Evolutionary conservation across 1,284 basidiomycete species (phyloP), one percentile per base, ranked within the genome.

Genomic region (Clitocybe nebularis): DNA sequence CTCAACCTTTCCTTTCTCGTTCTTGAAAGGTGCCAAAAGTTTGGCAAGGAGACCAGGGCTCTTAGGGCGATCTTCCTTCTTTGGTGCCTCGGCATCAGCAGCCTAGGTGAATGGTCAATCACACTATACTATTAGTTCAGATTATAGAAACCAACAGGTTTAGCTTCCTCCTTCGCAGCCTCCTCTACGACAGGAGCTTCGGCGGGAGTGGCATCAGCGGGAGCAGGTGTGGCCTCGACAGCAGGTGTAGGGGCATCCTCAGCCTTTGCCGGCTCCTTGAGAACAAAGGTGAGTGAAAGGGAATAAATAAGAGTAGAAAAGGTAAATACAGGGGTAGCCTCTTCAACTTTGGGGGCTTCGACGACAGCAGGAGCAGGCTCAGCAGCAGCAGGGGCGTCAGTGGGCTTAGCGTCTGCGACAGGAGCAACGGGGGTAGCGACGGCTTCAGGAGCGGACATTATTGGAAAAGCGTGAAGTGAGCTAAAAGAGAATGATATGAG

Each of bases 391-490:
- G 69, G 54, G 38, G 66, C 53, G 63, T 81, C 80, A 46, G 54
- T 58, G 53, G 65, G 62, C 65, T 75, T 75, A 41, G 69, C 67
- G 60, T 82, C 81, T 66, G 80, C 78, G 49, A 62, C 59, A 62
- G 66, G 59, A 46, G 59, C 64, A 55, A 62, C 59, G 63, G 66
- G 59, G 47, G 59, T 64, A 55, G 61, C 64, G 61, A 56, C 47
- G 53, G 68, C 66, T 63, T 80, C 81, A 58, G 78, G 61, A 61
- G 83, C 76, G 73, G 88, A 89, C 85, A 89, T 89, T 85, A 88
- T 77, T 68, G 71, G 69, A 73, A 61, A 66, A 64, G 68, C 66
- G 68, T 57, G 62, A 70, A 69, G 68, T 69, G 71, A 73, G 75
- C 71, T 78, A 59, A 4, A 50, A 45, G 33, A 41, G 43, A 54